Percentiles rank a stretch among this genome's conserved stretches.
phyloP scores from a whole-genome alignment of 2,329 filamentous ascomycete species.

The Triangularia verruculosa region DNA sequence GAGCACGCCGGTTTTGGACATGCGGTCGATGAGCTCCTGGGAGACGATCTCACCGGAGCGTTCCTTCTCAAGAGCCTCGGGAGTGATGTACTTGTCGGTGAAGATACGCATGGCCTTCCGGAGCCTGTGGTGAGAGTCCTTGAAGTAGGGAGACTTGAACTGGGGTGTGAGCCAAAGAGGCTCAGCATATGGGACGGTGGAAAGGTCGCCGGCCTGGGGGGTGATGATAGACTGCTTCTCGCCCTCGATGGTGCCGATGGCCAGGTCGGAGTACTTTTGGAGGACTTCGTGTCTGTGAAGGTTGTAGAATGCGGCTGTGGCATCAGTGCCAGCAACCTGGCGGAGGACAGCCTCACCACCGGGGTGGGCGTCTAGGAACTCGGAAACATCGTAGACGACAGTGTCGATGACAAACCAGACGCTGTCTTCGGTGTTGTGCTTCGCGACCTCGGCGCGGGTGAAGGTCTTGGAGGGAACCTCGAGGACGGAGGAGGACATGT shows the following conservation, averaged over 20 bases:
- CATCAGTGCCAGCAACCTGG: slow-evolving; percentile 78
- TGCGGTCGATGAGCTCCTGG: slow-evolving; percentile 71
- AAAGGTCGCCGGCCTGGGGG: slow-evolving; percentile 67
- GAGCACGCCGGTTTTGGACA: slow-evolving; percentile 70
- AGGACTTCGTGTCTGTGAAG: slow-evolving; percentile 89
- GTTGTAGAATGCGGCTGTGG: slow-evolving; percentile 84
- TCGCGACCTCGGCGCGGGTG: slow-evolving; percentile 65
- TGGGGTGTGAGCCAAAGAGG: slow-evolving; percentile 75
- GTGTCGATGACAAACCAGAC: slow-evolving; percentile 84
- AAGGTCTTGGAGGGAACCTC: slow-evolving; percentile 46
- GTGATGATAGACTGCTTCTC: slow-evolving; percentile 73
- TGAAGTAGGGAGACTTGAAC: slow-evolving; percentile 80
- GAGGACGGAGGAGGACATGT: slow-evolving; percentile 22
- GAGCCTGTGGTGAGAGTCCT: slow-evolving; percentile 66
- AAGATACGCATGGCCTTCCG: slow-evolving; percentile 71
- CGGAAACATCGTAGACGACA: slow-evolving; percentile 81
- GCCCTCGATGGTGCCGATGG: slow-evolving; percentile 70
- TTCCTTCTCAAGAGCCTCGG: slow-evolving; percentile 75
- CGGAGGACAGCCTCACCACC: slow-evolving; percentile 76
- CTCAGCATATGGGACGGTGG: slow-evolving; percentile 77
- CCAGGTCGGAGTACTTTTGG: slow-evolving; percentile 70
- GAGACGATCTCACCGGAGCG: slow-evolving; percentile 68
- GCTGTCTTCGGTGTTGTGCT: slow-evolving; percentile 72
- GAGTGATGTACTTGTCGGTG: slow-evolving; percentile 65
- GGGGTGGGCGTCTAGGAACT: slow-evolving; percentile 82